Percentiles rank a stretch among this genome's conserved stretches.
phyloP scores from a whole-genome alignment of 2,329 filamentous ascomycete species.

The Botrytis byssoidea region DNA sequence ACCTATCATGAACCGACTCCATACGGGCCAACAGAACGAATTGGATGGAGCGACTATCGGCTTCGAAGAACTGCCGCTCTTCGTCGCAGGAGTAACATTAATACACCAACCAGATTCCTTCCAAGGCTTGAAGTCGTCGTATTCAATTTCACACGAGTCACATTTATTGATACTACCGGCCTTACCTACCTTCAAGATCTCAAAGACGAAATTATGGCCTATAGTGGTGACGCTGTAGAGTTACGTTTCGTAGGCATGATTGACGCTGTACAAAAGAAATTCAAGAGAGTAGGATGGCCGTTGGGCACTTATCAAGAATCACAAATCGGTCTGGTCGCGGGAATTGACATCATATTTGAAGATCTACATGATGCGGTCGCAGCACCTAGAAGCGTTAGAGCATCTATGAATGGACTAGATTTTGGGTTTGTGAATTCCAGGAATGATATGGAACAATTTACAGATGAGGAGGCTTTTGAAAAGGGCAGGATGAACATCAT shows the following conservation, averaged over 20 bases:
- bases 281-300: conserved; percentile 19
- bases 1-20: conserved; percentile 2
- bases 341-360: conserved; percentile 16
- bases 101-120: conserved; percentile 21
- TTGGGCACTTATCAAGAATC: conserved; percentile 16
- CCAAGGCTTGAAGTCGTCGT: conserved; percentile 25
- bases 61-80: background rate
- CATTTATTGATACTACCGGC: conserved; percentile 27
- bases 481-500: background rate
- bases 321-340: conserved; percentile 1
- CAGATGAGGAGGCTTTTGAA: conserved; percentile 3
- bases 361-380: conserved; percentile 11
- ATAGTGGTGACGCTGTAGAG: conserved; percentile 26
- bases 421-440: background rate
- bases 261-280: conserved; percentile 22
- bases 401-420: conserved; percentile 9
- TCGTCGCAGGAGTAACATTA: conserved; percentile 8
- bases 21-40: background rate
- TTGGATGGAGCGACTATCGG: conserved; percentile 6
- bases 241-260: conserved; percentile 30
- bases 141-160: conserved; percentile 25
- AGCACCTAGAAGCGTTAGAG: background rate
- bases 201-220: conserved; percentile 23
- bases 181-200: conserved; percentile 24
- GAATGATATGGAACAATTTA: conserved; percentile 13